Conservation (phyloP, 768 basidiomycete genomes). For the Pisolithus orientalis region DNA sequence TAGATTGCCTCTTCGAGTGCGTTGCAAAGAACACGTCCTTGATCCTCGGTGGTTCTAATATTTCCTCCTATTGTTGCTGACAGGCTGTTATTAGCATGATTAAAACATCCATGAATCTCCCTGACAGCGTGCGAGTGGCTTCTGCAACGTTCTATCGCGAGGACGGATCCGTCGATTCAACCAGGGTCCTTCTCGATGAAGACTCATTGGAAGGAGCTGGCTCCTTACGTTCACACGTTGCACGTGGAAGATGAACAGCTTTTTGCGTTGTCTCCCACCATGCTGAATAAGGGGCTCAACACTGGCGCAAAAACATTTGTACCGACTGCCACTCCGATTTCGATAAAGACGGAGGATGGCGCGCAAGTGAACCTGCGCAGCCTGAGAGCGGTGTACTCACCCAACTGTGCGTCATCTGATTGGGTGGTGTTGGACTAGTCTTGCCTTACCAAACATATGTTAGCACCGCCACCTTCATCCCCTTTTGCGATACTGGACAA, state of each 20-base stretch:
- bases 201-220: constrained; percentile 30
- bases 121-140: constrained; percentile 14
- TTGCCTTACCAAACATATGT: constrained; percentile 2
- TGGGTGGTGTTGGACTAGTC: neutral
- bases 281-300: constrained; percentile 13
- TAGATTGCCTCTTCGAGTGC: constrained; percentile 27
- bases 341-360: constrained; percentile 18
- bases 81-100: constrained; percentile 22
- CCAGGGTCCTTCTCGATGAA: constrained; percentile 20
- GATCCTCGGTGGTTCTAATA: neutral
- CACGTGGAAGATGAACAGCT: constrained; percentile 26
- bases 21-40: neutral
- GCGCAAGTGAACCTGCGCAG: constrained; percentile 8
- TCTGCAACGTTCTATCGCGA: constrained; percentile 25
- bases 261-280: constrained; percentile 5
- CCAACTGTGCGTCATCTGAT: constrained; percentile 14
- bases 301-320: constrained; percentile 21
- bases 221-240: constrained; percentile 23
- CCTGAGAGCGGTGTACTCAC: constrained; percentile 18
- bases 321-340: constrained; percentile 10
- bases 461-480: constrained; percentile 21
- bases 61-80: neutral
- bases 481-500: constrained; percentile 22
- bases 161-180: constrained; percentile 22
- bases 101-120: constrained; percentile 17